Base-by-base conservation (phyloP, 495 filamentous ascomycete genomes). In the Pseudomonodictys pantanalensis region DNA sequence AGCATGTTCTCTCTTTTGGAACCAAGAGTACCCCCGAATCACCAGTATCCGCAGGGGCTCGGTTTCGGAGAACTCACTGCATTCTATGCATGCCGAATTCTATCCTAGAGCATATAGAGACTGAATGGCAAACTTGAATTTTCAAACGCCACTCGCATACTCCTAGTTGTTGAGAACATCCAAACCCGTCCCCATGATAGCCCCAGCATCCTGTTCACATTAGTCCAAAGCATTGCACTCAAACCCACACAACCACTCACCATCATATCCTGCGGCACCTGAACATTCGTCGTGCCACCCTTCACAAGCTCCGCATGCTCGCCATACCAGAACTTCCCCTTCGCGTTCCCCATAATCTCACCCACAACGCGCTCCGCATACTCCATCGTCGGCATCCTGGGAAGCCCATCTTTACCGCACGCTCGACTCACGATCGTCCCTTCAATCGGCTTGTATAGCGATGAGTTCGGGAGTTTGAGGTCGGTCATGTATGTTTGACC, bases 311-410 rank as follows among this genome's bases (percentile, higher is more conserved):
- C 26, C 8, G 58, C 58, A 43, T 52, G 6, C 2, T 28, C 30
- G 9, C 58, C 50, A 49, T 47, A 47, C 58, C 58, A 60, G 17
- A 54, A 54, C 15, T 42, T 54, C 1, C 58, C 58, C 0, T 2
- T 30, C 9, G 8, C 42, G 9, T 32, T 10, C 18, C 28, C 32
- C 6, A 18, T 22, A 54, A 60, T 60, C 22, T 38, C 39, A 1
- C 41, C 29, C 1, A 46, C 39, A 1, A 60, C 49, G 1, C 2
- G 12, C 20, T n/a, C 25, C 11, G 58, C 58, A 28, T 54, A 60
- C 33, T 54, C 29, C 39, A n/a, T 30, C 0, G 41, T 39, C 1
- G n/a, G 18, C 50, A 60, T 48, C 30, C 58, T 46, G 1, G 18
- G 17, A 10, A 51, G 24, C 1, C 57, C 58, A 33, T 60, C 58